A percentile compares a stretch with the other conserved stretches of the same genome.
Conservation (phyloP, 495 filamentous ascomycete genomes). For the Talaromyces borbonicus region DNA sequence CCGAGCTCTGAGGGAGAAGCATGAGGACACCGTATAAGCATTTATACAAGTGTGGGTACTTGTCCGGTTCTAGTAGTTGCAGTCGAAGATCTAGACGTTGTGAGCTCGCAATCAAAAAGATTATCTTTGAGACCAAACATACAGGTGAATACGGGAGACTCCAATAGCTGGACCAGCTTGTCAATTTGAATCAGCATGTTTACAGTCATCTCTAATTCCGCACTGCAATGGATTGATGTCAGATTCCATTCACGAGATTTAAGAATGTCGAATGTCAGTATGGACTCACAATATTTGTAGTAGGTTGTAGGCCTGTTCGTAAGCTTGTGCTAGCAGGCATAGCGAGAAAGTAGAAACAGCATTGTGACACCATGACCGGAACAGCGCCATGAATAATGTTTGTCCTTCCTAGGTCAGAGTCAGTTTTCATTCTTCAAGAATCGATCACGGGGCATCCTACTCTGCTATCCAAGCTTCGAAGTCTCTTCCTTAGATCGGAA, state of each 20-base stretch:
- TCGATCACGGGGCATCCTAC: slow-evolving; percentile 27
- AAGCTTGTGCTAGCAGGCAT: slow-evolving; percentile 92
- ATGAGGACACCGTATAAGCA: slow-evolving; percentile 96
- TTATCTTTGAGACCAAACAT: slow-evolving; percentile 12
- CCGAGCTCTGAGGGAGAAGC: slow-evolving; percentile 94
- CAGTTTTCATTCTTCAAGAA: slow-evolving; percentile 1
- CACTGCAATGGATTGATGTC: slow-evolving; percentile 44
- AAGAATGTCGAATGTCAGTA: no score
- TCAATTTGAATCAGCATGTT: slow-evolving; percentile 99
- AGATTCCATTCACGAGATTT: slow-evolving; percentile 17
- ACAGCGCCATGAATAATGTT: slow-evolving; percentile 87
- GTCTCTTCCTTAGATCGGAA: slow-evolving; percentile 76
- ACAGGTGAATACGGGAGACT: slow-evolving; percentile 98
- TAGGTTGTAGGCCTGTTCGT: slow-evolving; percentile 95
- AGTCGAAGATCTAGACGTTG: slow-evolving; percentile 69
- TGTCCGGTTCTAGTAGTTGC: slow-evolving; percentile 95
- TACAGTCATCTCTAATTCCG: slow-evolving; percentile 97
- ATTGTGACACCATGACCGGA: slow-evolving; percentile 97
- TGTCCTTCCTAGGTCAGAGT: slow-evolving; percentile 64
- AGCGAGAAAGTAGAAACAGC: slow-evolving; percentile 95
- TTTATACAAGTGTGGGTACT: slow-evolving; percentile 94
- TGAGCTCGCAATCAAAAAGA: slow-evolving; percentile 4
- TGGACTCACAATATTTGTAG: slow-evolving; percentile 87
- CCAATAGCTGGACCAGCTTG: slow-evolving; percentile 93
- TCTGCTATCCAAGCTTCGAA: slow-evolving; percentile 82